A percentile compares a stretch with the other conserved stretches of the same genome.
These are phyloP conservation scores for Pythium phragmiticola DNA, from an alignment of 352 stramenopile genomes.

Conservation along the genomic window DNA sequence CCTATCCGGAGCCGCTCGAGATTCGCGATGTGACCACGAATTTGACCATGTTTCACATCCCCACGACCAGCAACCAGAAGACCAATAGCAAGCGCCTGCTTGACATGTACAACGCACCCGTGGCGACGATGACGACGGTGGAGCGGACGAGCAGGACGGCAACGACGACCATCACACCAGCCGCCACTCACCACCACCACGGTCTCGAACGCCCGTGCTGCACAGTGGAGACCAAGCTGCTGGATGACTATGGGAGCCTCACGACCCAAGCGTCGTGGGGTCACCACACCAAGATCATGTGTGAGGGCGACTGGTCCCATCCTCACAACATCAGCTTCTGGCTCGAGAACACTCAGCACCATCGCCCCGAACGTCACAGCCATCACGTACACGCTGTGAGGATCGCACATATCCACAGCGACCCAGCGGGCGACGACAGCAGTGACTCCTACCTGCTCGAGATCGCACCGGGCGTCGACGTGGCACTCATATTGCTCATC, in stretches of 20 bases:
- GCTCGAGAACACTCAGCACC: constrained; percentile 6
- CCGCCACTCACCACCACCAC: background rate
- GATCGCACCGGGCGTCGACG: constrained; percentile 16
- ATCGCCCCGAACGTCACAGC: background rate
- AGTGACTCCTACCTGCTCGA: constrained; percentile 4
- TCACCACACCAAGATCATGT: constrained; percentile 4
- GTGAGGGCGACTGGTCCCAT: constrained; percentile 12
- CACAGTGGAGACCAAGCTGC: constrained; percentile 11
- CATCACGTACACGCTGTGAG: background rate
- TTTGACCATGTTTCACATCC: constrained; percentile 19
- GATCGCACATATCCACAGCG: constrained; percentile 2
- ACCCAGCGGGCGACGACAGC: background rate
- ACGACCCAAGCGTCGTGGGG: background rate
- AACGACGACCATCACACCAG: constrained; percentile 4
- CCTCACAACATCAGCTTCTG: constrained; percentile 10
- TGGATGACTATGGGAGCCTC: background rate
- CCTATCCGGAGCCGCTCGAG: constrained; percentile 13
- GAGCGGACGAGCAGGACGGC: background rate
- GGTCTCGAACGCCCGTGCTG: background rate
- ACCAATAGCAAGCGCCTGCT: constrained; percentile 4
- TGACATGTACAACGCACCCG: constrained; percentile 21
- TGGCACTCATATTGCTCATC: constrained; percentile 16
- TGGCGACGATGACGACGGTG: constrained; percentile 11
- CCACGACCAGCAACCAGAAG: background rate
- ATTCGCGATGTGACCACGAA: constrained; percentile 19